Evolutionary conservation across 805 yeast genomes (phyloP), one percentile per base, ranked within the genome.

Genomic region (Lachancea fermentati): DNA sequence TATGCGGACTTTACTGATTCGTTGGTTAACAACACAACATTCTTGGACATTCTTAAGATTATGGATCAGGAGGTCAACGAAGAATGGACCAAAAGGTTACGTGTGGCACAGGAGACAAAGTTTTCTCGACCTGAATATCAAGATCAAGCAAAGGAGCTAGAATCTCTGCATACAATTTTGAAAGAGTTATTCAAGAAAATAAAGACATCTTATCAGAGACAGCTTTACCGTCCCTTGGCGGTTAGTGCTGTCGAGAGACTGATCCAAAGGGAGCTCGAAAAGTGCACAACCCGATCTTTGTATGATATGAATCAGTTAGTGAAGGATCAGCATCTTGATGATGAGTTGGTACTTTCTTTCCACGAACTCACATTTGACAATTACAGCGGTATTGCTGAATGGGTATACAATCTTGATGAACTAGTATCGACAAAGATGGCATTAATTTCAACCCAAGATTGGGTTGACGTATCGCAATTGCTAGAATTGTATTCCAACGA

Each of bases 1-100:
- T 88, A 81, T 57, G 63, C 74, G 19, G 93, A 85, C 55, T 85
- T 89, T 54, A 72, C 81, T 3, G 83, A 79, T 55, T 85, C 83
- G 50, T 55, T 81, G 45, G 60, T 65, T 9, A 78, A 81, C 51
- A 78, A 82, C 49, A 65, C 68, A 4, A 66, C 73, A 2, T 72
- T 86, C 52, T 74, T 83, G 38, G 81, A 79, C 43, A 66, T 87
- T 33, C 62, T 87, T 47, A 79, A 79, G 47, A 62, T 75, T 6
- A 76, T 82, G 61, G 88, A 86, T 51, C 72, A 76, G 46, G 91
- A 82, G 46, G 75, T 83, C 7, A 58, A 62, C 3, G 56, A 60
- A 7, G 72, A 72, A 37, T 76, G 81, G 81, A 70, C 72, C 8
- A 60, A 49, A 25, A 62, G 69, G n/a, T 35, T 58, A 5, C 37